Evolutionary conservation across 441 rosid genomes (phyloP).

Genomic region (Erodium texanum): DNA sequence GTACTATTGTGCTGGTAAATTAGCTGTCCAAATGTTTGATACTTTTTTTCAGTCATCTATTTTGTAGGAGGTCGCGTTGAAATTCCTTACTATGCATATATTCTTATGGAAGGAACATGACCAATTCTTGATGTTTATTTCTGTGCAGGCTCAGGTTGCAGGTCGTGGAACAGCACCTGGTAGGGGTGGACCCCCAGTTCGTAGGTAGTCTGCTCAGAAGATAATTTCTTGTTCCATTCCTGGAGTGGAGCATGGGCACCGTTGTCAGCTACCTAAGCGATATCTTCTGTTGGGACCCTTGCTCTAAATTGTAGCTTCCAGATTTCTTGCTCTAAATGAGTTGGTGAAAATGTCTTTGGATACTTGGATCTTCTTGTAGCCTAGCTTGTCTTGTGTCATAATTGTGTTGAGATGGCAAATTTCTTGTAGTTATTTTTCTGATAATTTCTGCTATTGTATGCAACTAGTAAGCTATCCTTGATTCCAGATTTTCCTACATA

Average conservation of each 20-base stretch:
- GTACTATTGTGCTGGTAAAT: background rate
- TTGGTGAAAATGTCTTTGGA: background rate
- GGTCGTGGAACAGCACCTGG: slow-evolving; percentile 75
- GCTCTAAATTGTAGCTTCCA: no score
- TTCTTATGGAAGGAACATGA: slow-evolving; percentile 7
- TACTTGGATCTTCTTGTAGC: background rate
- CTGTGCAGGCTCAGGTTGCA: slow-evolving; percentile 55
- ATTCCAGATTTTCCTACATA: no score
- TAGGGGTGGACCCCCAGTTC: slow-evolving; percentile 71
- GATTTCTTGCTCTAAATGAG: no score
- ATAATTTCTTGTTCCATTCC: background rate
- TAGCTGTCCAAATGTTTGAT: background rate
- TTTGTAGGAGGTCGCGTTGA: background rate
- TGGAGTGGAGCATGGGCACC: no score
- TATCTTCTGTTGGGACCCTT: slow-evolving; percentile 9
- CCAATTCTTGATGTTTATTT: background rate
- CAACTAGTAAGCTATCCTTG: no score
- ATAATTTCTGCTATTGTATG: background rate
- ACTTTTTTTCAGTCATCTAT: background rate
- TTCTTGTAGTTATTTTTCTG: background rate
- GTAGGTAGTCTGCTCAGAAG: slow-evolving; percentile 35
- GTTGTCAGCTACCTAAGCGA: slow-evolving; percentile 11
- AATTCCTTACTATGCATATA: slow-evolving; percentile 6
- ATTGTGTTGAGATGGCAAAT: background rate
- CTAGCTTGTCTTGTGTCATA: background rate